phyloP scores from a whole-genome alignment of 164 flowering plant genomes.

The Umbilicus rupestris region DNA sequence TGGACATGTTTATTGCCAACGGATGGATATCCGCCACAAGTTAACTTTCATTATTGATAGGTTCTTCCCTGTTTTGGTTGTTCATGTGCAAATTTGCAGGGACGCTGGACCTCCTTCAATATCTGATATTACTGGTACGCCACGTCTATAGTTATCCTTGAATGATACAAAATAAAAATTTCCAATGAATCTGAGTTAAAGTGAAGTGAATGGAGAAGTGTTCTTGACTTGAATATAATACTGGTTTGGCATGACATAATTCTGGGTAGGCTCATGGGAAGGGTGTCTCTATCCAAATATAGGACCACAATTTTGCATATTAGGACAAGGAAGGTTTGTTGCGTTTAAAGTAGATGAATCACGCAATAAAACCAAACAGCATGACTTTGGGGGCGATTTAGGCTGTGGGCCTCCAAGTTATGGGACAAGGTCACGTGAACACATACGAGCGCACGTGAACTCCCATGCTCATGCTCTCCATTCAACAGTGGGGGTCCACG shows the following conservation, averaged over 20 bases:
- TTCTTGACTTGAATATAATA: too few species aligned
- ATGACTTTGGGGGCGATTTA: conserved; percentile 1
- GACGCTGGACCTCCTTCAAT: background rate
- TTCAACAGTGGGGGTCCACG: background rate
- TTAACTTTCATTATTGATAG: background rate
- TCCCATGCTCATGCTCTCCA: background rate
- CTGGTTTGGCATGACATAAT: too few species aligned
- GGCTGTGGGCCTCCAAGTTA: conserved; percentile 5
- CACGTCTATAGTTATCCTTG: background rate
- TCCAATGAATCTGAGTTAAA: background rate
- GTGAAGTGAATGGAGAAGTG: background rate
- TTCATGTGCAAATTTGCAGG: background rate
- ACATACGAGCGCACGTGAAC: background rate
- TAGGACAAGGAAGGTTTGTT: background rate
- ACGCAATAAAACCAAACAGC: background rate
- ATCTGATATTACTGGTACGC: background rate
- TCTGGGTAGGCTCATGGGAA: background rate
- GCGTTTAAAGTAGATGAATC: background rate
- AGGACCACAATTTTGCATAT: background rate
- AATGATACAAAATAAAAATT: background rate
- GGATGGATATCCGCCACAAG: background rate
- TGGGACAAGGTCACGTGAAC: conserved; percentile 1
- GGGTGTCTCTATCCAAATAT: background rate
- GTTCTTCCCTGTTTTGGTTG: background rate
- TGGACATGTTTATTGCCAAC: too few species aligned